Evolutionary conservation across 192 early-diverging fungal genomes (phyloP), one percentile per base, ranked within the genome.

Genomic region (Gaertneriomyces semiglobifer): DNA sequence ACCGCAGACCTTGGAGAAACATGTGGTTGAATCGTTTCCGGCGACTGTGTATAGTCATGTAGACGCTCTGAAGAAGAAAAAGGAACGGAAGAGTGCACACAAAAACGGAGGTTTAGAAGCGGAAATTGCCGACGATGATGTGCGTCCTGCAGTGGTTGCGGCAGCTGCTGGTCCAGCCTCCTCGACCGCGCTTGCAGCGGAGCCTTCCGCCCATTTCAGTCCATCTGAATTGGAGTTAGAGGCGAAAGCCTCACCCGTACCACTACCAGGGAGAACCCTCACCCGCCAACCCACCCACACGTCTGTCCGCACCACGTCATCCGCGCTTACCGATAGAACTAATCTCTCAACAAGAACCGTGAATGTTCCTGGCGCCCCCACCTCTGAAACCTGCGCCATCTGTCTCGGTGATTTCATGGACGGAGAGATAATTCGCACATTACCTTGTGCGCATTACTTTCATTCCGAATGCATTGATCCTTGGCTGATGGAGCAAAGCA

Each of bases 381-480:
- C 68, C 2, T 54, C 67, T 18, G 73, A 83, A 38, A 78, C 79
- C 5, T 90, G 89, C 44, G 81, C 88, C 7, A 85, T 90, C 53
- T 90, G 89, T 59, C 67, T 90, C 41, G 81, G 84, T 54, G 85
- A 86, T 51, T 90, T 87, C 68, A 74, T 82, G 44, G 70, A 62
- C 9, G 84, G 86, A 20, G 88, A 87, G 19, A 77, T 72, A 18
- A 44, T 86, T 53, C 74, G 88, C 5, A 71, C 80, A 19, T 74
- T 90, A 25, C 53, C 74, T 42, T 90, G 88, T 60, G 75, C 68
- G 16, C 88, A 90, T 58, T 70, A 63, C 19, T 90, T 83, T 66
- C 88, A 90, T 70, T 42, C 63, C 9, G 78, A 79, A 8, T 90
- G 88, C 64, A 77, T 90, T 58, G 66, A 70, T 45, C 53, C 38